Percentiles rank a stretch among this genome's conserved stretches.
Evolutionary conservation across 2,329 filamentous ascomycete genomes (phyloP).

Genomic region (Fusarium secorum): DNA sequence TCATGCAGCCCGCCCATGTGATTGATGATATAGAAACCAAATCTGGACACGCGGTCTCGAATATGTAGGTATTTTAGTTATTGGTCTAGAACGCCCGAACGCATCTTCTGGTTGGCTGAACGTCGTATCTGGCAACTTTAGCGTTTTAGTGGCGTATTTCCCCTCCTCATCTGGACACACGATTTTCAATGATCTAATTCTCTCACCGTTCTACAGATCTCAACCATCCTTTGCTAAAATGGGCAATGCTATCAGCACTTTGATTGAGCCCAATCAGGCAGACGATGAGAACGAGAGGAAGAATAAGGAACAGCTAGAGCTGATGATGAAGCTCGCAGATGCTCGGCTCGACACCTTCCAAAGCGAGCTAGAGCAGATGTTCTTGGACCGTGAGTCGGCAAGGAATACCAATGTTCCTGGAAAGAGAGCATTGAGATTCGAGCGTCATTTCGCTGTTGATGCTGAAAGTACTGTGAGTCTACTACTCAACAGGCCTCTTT

Average conservation of each 20-base stretch:
- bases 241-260: background rate
- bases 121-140: background rate
- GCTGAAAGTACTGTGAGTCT: background rate
- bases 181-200: background rate
- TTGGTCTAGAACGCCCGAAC: background rate
- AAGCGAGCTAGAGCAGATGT: background rate
- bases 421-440: background rate
- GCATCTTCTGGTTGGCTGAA: background rate
- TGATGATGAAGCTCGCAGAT: background rate
- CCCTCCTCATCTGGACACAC: background rate
- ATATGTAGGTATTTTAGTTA: background rate
- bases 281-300: background rate
- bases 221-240: background rate
- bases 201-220: background rate
- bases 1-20: accelerated
- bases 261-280: background rate
- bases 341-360: background rate
- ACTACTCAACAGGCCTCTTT: accelerated
- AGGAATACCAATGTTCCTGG: background rate
- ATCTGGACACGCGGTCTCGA: background rate
- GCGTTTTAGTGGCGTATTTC: background rate
- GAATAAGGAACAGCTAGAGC: background rate
- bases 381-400: background rate
- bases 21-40: background rate
- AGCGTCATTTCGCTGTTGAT: background rate